Evolutionary conservation across 164 flowering plant genomes (phyloP).

Genomic region (Dillenia suffruticosa): DNA sequence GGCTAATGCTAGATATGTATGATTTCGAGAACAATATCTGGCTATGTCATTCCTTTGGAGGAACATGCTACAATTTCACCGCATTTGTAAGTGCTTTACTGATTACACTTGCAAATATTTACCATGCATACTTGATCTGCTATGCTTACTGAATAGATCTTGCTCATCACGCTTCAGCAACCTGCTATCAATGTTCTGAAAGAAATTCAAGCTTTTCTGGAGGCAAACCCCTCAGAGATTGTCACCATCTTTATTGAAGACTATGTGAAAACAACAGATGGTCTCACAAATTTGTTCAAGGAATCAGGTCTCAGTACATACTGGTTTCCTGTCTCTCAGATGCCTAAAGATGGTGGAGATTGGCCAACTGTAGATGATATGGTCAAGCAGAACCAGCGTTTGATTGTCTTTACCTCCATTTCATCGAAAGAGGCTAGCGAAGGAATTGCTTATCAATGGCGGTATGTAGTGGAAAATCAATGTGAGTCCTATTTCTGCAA

Average conservation of each 20-base stretch:
- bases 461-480: conserved; percentile 79
- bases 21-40: conserved; percentile 57
- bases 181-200: conserved; percentile 58
- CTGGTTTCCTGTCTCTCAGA: conserved; percentile 82
- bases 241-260: conserved; percentile 72
- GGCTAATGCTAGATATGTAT: conserved; percentile 73
- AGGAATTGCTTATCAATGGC: conserved; percentile 89
- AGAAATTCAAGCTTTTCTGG: conserved; percentile 50
- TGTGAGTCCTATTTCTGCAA: conserved; percentile 29
- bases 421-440: conserved; percentile 77
- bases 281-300: conserved; percentile 68
- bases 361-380: conserved; percentile 91
- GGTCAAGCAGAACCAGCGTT: conserved; percentile 67
- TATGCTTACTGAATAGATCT: neutral
- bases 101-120: neutral
- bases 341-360: conserved; percentile 80
- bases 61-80: conserved; percentile 52
- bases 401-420: conserved; percentile 85
- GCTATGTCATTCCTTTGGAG: conserved; percentile 52
- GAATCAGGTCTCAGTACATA: conserved; percentile 72
- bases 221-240: conserved; percentile 56
- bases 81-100: conserved; percentile 52
- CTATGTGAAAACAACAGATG: conserved; percentile 67
- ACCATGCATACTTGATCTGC: neutral
- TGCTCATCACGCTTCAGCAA: conserved; percentile 26